A percentile compares a stretch with the other conserved stretches of the same genome.
These are phyloP conservation scores for Fusarium multiceps DNA, from an alignment of 2,329 filamentous ascomycete species.

Conservation along the genomic window DNA sequence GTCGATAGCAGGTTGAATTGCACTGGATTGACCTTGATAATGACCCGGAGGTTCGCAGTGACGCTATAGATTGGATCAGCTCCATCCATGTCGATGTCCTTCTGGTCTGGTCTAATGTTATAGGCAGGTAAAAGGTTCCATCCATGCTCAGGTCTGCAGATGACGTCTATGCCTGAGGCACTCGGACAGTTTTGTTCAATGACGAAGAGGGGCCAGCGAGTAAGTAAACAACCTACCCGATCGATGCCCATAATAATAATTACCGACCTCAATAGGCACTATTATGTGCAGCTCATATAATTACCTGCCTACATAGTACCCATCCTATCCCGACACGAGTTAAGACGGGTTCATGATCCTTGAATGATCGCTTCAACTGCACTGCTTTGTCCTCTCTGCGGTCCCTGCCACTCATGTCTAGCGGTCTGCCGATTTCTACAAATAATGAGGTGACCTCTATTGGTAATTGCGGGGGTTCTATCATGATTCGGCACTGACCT, in stretches of 20 bases:
- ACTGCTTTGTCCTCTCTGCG: slow-evolving; percentile 15
- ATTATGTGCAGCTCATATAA: not conserved
- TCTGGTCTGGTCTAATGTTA: not conserved
- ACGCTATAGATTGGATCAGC: not conserved
- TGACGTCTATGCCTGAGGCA: slow-evolving; percentile 30
- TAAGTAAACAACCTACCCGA: not conserved
- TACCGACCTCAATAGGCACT: not conserved
- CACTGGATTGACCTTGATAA: not conserved
- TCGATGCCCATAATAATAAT: not conserved
- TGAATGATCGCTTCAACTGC: slow-evolving; percentile 7
- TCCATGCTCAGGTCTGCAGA: not conserved
- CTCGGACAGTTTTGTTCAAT: slow-evolving; percentile 12
- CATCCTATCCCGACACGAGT: not conserved
- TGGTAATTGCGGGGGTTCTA: slow-evolving; percentile 28
- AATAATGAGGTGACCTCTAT: slow-evolving; percentile 44
- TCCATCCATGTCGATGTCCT: not conserved
- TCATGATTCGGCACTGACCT: slow-evolving; percentile 27
- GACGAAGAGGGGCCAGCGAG: not conserved
- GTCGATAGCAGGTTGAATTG: slow-evolving; percentile 7
- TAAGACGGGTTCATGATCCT: not conserved
- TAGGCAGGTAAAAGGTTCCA: not conserved
- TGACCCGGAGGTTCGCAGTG: not conserved
- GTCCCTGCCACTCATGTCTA: slow-evolving; percentile 31
- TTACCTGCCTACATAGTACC: not conserved
- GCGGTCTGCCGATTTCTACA: slow-evolving; percentile 43